Evolutionary conservation across 441 rosid species (phyloP).

Genomic region (Bocquillonia castaneifolia): DNA sequence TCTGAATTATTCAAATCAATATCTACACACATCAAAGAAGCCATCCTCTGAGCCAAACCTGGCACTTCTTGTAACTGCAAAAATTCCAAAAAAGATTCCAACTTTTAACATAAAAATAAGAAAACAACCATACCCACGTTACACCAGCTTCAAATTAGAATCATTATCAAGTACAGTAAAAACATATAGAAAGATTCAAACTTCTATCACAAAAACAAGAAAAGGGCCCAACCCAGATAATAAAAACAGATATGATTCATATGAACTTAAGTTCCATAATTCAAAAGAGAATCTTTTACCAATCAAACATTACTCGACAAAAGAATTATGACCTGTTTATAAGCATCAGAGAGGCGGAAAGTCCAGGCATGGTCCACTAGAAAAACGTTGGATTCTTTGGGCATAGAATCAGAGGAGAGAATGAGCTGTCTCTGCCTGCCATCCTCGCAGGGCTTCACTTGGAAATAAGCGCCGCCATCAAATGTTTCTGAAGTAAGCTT

Average conservation of each 20-base stretch:
- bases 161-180: background rate
- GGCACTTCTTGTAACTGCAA: slow-evolving; percentile 78
- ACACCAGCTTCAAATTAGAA: too few species aligned
- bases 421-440: slow-evolving; percentile 65
- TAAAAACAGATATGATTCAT: background rate
- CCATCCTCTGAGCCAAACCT: slow-evolving; percentile 89
- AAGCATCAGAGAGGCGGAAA: slow-evolving; percentile 80
- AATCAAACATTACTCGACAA: background rate
- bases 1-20: slow-evolving; percentile 30
- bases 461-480: slow-evolving; percentile 79
- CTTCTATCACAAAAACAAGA: background rate
- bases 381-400: slow-evolving; percentile 60
- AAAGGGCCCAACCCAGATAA: background rate
- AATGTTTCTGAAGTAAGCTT: slow-evolving; percentile 69
- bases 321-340: slow-evolving; percentile 46
- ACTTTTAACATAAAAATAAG: background rate
- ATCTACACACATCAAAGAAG: slow-evolving; percentile 79
- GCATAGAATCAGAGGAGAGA: slow-evolving; percentile 57
- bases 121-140: background rate
- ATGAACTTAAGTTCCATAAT: background rate
- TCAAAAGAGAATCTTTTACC: slow-evolving; percentile 1
- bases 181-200: slow-evolving; percentile 5
- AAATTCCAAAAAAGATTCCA: slow-evolving; percentile 21
- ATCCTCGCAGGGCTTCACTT: slow-evolving; percentile 59
- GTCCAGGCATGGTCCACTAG: slow-evolving; percentile 97